Percentiles rank a stretch among this genome's conserved stretches.
Conservation (phyloP, 2,329 filamentous ascomycete species). For the Nothomitra cinnamomea region DNA sequence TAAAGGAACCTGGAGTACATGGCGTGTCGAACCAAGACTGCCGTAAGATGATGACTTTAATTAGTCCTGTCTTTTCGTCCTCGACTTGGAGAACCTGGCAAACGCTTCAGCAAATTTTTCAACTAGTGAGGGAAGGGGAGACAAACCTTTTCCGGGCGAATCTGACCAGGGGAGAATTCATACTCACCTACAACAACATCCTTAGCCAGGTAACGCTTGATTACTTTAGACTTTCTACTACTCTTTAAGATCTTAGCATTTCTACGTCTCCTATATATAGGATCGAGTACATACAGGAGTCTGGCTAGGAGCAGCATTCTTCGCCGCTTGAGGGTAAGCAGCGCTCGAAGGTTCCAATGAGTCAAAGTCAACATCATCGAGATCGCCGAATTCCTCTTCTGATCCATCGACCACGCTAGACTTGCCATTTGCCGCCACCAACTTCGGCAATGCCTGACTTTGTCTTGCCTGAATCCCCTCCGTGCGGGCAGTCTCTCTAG, state of each 20-base stretch:
- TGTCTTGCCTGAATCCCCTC: not conserved
- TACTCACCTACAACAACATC: slow-evolving; percentile 56
- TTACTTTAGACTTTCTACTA: slow-evolving; percentile 51
- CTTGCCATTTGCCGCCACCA: not conserved
- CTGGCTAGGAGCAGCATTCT: slow-evolving; percentile 7
- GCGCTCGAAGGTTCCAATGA: slow-evolving; percentile 47
- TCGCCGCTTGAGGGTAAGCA: slow-evolving; percentile 51
- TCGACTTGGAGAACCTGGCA: slow-evolving; percentile 62
- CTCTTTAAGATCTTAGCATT: slow-evolving; percentile 51
- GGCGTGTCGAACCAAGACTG: slow-evolving; percentile 77
- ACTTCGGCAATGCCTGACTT: not conserved
- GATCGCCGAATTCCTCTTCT: slow-evolving; percentile 59
- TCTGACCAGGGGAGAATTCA: slow-evolving; percentile 41
- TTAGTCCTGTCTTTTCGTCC: slow-evolving; percentile 50
- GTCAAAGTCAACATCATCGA: slow-evolving; percentile 53
- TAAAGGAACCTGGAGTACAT: slow-evolving; percentile 54
- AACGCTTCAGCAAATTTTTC: not conserved
- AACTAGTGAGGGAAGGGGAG: slow-evolving; percentile 7
- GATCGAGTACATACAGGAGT: slow-evolving; percentile 3
- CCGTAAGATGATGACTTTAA: slow-evolving; percentile 56
- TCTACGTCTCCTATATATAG: slow-evolving; percentile 4
- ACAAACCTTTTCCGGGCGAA: slow-evolving; percentile 51
- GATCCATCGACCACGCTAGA: slow-evolving; percentile 29
- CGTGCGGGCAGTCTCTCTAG: not conserved
- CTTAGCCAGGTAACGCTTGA: slow-evolving; percentile 74